Evolutionary conservation across 1,139 yeast species (phyloP), one percentile per base, ranked within the genome.

Genomic region (Sugiyamaella sp.): DNA sequence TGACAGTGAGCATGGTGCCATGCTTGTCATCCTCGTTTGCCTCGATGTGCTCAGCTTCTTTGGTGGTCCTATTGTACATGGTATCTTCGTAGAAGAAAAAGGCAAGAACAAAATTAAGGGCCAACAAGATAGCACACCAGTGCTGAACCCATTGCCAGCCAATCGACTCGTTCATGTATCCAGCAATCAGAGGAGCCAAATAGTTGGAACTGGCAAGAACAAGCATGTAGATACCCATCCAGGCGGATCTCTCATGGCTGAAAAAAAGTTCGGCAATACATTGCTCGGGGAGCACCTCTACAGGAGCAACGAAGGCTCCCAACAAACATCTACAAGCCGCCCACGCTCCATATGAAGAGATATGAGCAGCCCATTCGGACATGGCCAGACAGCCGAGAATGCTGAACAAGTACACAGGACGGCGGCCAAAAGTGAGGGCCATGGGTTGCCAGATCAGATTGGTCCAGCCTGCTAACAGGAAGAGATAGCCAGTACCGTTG

Each of bases 141-240:
- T 89, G 86, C 35, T 91, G 90, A 22, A 86, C 90, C 93, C 95
- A 87, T 61, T 89, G 76, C 70, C 86, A 87, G 4, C 80, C 76
- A 54, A 78, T 76, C 52, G 77, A 69, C 47, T 79, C 74, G 14
- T 84, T 75, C 61, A 87, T 84, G 61, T 84, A 80, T 29, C 89
- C 89, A 29, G 91, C 91, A 60, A 86, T 78, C 59, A 87, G 74
- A 0, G 95, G 95, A 3, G 93, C 91, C 60, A 87, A 71, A 64
- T 84, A 87, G 5, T 91, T 83, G 50, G 93, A 93, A 17, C 84
- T 80, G n/a, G 90, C 82, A 2, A 90, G 84, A 22, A 88, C 84
- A 71, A 86, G 68, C 63, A 86, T 85, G 71, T 87, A 87, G n/a
- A 84, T 76, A 0, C 93, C 87, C 71, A 87, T 77, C 20, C 82